Percentiles rank a stretch among this genome's conserved stretches.
These are phyloP conservation scores for Babesia microti DNA, from an alignment of 169 alveolate species.

Conservation along the genomic window DNA sequence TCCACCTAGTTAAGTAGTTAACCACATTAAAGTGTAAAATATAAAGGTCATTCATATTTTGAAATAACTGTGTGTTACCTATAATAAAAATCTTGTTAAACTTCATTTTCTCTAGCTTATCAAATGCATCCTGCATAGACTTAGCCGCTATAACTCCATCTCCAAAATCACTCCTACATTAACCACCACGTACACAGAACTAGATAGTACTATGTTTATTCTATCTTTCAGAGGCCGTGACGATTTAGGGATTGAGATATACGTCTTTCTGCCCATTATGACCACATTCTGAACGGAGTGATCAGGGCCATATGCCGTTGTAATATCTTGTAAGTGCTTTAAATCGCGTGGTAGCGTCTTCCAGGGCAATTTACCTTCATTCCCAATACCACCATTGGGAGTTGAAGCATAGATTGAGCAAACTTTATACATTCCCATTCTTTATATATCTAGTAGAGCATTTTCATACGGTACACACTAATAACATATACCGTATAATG, in stretches of 20 bases:
- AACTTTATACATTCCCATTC: too few species aligned
- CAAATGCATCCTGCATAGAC: constrained; percentile 46
- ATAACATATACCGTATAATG: too few species aligned
- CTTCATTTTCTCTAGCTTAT: constrained; percentile 16
- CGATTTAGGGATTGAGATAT: constrained; percentile 80
- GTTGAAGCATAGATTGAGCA: constrained; percentile 39
- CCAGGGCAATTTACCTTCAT: constrained; percentile 81
- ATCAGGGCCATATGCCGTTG: constrained; percentile 42
- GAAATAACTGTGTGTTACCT: constrained; percentile 18
- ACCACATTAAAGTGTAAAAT: background rate
- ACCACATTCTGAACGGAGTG: constrained; percentile 68
- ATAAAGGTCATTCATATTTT: background rate
- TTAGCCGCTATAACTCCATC: constrained; percentile 41
- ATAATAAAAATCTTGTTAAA: constrained; percentile 55
- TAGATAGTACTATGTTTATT: constrained; percentile 72
- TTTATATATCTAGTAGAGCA: too few species aligned
- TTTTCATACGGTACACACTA: too few species aligned
- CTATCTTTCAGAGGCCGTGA: constrained; percentile 74
- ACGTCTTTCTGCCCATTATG: constrained; percentile 91
- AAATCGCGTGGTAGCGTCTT: constrained; percentile 67
- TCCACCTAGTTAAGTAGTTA: constrained; percentile 66
- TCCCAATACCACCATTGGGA: constrained; percentile 71
- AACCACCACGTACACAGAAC: constrained; percentile 42
- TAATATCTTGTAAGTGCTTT: constrained; percentile 64
- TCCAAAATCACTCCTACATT: constrained; percentile 15